Base-by-base conservation (phyloP, 306 rosid genomes). In the Quercus aquifolioides region DNA sequence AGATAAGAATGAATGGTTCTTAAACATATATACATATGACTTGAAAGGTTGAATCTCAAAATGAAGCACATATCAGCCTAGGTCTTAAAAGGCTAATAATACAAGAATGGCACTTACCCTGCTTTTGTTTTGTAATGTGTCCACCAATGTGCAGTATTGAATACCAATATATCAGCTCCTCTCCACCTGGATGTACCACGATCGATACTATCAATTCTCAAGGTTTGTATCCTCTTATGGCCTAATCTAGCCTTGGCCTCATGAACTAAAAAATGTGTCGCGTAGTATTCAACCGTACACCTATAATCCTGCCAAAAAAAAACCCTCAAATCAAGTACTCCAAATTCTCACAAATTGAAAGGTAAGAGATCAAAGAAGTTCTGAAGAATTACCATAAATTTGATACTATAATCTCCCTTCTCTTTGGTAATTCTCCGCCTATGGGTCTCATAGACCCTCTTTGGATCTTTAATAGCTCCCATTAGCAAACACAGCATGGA, bases 61-160 rank as follows among this genome's bases (percentile, higher is more conserved):
- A 55, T 15, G 56, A 68, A 26, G 73, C 72, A 56, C 74, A 70
- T 54, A 60, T 49, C 25, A 65, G 57, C 68, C 51, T 73, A 68
- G 74, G 71, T 51, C 78, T 67, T 26, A 77, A 20, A 74, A 71
- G 68, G 62, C 43, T 30, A 54, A 14, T 43, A 81, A 76, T 23
- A 64, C 6, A 74, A 78, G 73, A 74, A 77, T 7, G 71, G 71
- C 59, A 79, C 95, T 87, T 72, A 95, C 99, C 99, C 98, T 12
- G 98, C 86, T 84, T 95, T 84, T 70, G 97, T 95, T 83, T 95
- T 95, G 89, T 79, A 85, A 89, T 95, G 98, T 21, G 98, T 87
- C 99, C 99, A 93, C 99, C 99, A 93, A 89, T 95, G 98, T 54
- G 96, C 99, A 52, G 97, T 88, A 80, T 95, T 95, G 83, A 95